Percentiles rank a stretch among this genome's conserved stretches.
phyloP scores from a whole-genome alignment of 345 rosid genomes.

The Psidium guajava region DNA sequence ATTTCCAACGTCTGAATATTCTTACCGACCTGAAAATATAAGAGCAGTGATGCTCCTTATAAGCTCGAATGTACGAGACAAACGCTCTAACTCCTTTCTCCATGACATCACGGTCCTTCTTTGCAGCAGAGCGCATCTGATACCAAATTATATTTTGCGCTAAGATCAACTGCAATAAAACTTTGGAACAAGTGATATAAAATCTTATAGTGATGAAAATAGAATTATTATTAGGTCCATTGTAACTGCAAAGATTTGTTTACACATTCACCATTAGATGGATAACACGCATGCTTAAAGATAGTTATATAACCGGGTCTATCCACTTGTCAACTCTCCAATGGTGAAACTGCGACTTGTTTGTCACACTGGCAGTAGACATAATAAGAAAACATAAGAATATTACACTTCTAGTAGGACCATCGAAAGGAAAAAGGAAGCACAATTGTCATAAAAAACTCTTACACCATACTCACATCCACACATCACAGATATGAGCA shows the following conservation, averaged over 20 bases:
- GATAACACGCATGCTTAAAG: not conserved
- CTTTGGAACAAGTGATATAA: not conserved
- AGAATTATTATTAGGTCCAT: not conserved
- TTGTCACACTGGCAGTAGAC: not conserved
- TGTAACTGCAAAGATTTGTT: not conserved
- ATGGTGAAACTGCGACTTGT: not conserved
- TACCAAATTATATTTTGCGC: slow-evolving; percentile 1
- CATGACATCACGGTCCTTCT: slow-evolving; percentile 75
- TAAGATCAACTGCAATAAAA: not conserved
- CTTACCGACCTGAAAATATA: slow-evolving; percentile 62
- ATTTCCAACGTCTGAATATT: slow-evolving; percentile 22
- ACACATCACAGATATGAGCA: not conserved
- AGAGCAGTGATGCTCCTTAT: slow-evolving; percentile 83
- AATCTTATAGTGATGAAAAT: not conserved
- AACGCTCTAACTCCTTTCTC: slow-evolving; percentile 88
- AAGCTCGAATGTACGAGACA: slow-evolving; percentile 83
- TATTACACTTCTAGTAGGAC: not conserved
- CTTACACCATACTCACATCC: not conserved
- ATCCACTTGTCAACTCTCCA: not conserved
- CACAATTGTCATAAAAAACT: not conserved
- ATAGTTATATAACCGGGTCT: not conserved
- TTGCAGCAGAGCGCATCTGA: slow-evolving; percentile 65
- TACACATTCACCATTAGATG: not conserved
- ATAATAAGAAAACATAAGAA: not conserved
- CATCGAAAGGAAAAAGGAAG: not conserved